These are phyloP conservation scores for Ammopiptanthus mongolicus DNA, from an alignment of 306 rosid genomes.

Conservation along the genomic window DNA sequence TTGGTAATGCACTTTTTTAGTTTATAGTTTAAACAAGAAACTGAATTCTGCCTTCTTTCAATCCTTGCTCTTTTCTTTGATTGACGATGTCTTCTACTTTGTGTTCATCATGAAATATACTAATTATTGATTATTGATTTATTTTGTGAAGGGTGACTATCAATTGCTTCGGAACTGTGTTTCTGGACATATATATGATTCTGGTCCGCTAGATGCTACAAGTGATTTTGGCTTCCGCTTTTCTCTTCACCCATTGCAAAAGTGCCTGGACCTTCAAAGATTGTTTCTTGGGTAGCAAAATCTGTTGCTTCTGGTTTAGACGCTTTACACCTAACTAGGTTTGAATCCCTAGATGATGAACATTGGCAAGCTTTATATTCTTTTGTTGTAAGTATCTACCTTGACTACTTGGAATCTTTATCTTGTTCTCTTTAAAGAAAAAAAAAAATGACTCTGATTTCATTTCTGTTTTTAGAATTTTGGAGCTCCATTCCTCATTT, in stretches of 20 bases:
- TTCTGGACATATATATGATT: conserved; percentile 84
- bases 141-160: conserved; percentile 52
- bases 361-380: conserved; percentile 89
- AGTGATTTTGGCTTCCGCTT: conserved; percentile 82
- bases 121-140: conserved; percentile 23
- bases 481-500: conserved; percentile 89
- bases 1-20: conserved; percentile 43
- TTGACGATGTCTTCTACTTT: not conserved
- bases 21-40: too few species aligned
- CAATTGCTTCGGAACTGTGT: conserved; percentile 66
- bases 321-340: conserved; percentile 79
- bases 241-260: conserved; percentile 60
- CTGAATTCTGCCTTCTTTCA: not conserved
- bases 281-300: conserved; percentile 84
- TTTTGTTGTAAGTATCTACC: conserved; percentile 64
- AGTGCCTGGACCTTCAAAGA: conserved; percentile 75
- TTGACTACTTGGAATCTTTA: not conserved
- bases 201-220: conserved; percentile 88
- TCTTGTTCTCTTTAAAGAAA: not conserved
- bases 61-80: not conserved
- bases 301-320: conserved; percentile 85
- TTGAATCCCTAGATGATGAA: conserved; percentile 74
- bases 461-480: conserved; percentile 46
- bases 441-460: not conserved
- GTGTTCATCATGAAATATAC: not conserved